Evolutionary conservation across 352 stramenopile species (phyloP).

Genomic region (Phytophthora meadii): DNA sequence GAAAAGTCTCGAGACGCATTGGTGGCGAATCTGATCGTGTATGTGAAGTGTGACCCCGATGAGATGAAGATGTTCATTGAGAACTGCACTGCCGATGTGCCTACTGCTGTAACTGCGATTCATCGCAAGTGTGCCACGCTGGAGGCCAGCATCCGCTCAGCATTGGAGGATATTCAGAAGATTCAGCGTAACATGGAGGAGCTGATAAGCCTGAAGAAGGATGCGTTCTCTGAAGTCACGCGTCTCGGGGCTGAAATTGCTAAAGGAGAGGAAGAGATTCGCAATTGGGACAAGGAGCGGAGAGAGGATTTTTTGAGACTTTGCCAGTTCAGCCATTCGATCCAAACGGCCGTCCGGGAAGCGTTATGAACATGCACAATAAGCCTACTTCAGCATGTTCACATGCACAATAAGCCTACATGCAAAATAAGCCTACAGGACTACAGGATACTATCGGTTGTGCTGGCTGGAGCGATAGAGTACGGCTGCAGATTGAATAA

Average conservation of each 20-base stretch:
- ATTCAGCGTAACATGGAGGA: conserved; percentile 67
- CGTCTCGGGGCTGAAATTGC: conserved; percentile 60
- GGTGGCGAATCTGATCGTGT: conserved; percentile 57
- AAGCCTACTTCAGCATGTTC: too few relatives aligned
- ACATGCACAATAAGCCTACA: too few relatives aligned
- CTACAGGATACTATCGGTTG: too few relatives aligned
- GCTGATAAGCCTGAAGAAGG: conserved; percentile 56
- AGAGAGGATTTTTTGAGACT: conserved; percentile 55
- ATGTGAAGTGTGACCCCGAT: conserved; percentile 47
- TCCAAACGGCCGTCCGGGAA: conserved; percentile 50
- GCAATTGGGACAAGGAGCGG: conserved; percentile 52
- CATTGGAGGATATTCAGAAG: conserved; percentile 36
- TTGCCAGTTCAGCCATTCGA: conserved; percentile 58
- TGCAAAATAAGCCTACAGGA: too few relatives aligned
- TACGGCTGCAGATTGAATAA: too few relatives aligned
- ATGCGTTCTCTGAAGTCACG: conserved; percentile 58
- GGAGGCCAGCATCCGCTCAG: conserved; percentile 49
- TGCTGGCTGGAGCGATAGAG: too few relatives aligned
- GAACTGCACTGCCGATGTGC: conserved; percentile 47
- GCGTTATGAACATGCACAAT: too few relatives aligned
- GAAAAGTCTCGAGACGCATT: conserved; percentile 56
- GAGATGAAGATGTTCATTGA: conserved; percentile 53
- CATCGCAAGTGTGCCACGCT: conserved; percentile 59
- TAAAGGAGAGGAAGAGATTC: conserved; percentile 44
- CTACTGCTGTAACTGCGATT: conserved; percentile 50